Base-by-base conservation (phyloP, 2,329 filamentous ascomycete genomes). In the Penicillium sp. region DNA sequence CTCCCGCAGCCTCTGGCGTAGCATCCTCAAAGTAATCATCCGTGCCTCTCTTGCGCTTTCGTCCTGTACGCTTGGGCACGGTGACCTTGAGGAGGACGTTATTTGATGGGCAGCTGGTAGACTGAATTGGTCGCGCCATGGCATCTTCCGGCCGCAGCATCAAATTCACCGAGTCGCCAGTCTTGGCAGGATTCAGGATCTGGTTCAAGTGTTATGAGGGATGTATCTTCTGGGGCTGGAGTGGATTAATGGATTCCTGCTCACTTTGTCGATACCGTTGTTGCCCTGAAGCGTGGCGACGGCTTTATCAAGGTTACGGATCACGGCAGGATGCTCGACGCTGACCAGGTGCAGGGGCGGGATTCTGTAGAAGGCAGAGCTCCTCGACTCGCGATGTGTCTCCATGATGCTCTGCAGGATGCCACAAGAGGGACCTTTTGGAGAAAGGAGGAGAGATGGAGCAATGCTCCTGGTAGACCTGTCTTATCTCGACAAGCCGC, bases 41-140 rank as follows among this genome's bases (percentile, higher is more conserved):
- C 5, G 86, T 87, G n/a, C 91, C 92, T 67, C 88, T 83, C 78
- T 93, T 96, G 59, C 93, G 86, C 76, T 90, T 96, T 61, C 92
- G 86, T 3, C 93, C 93, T 2, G 92, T 97, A 57, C 91, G 83
- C 74, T 88, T 95, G 0, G 95, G 94, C 0, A 98, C 86, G 0
- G 89, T 92, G 57, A 99, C 83, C 73, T 92, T 93, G 55, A 99
- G 82, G 20, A 98, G 83, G 20, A 98, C 79, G 71, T 97, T 96
- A 71, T 92, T 91, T 10, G 91, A 90, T 20, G 85, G 79, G 35
- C 88, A 85, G 71, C 89, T 90, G 43, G 88, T 88, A 7, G 94
- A 96, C 66, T 89, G 81, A 61, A 96, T 81, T 8, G 91, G 90
- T 67, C 90, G 89, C 68, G 90, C 88, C 69, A 91, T 87, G 2